These are phyloP conservation scores for Apiotrichum sp. DNA, from an alignment of 1,284 basidiomycete genomes.

Conservation along the genomic window DNA sequence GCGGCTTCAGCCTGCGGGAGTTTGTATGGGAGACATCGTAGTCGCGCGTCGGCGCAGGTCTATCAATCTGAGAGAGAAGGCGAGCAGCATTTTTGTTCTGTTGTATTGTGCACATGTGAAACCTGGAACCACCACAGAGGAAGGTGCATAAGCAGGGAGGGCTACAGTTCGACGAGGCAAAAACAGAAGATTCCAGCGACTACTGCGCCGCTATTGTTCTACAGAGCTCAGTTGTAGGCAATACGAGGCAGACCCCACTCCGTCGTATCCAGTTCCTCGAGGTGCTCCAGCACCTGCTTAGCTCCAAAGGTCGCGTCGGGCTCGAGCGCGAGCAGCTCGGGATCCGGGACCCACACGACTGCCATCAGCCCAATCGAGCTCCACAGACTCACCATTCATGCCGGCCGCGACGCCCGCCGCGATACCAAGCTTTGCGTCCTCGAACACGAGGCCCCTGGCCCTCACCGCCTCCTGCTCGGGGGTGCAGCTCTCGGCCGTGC, in stretches of 20 bases:
- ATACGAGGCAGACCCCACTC: conserved; percentile 41
- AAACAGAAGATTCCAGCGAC: no score
- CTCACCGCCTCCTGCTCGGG: conserved; percentile 34
- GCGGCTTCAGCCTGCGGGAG: conserved; percentile 17
- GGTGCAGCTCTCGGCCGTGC: conserved; percentile 30
- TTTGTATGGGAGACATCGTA: conserved; percentile 16
- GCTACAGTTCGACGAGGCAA: no score
- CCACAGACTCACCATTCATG: conserved; percentile 41
- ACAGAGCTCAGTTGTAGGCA: no score
- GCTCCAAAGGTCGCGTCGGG: conserved; percentile 39
- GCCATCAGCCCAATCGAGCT: background rate
- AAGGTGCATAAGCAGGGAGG: no score
- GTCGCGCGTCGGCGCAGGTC: background rate
- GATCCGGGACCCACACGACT: conserved; percentile 48
- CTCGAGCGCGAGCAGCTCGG: conserved; percentile 36
- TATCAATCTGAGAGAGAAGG: no score
- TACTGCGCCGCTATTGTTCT: no score
- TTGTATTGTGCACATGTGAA: background rate
- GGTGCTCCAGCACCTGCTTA: conserved; percentile 30
- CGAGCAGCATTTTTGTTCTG: background rate
- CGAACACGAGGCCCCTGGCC: conserved; percentile 43
- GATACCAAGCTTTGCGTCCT: conserved; percentile 44
- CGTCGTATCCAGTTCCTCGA: conserved; percentile 39
- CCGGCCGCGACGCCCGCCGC: conserved; percentile 44
- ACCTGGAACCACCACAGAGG: background rate